Conservation (phyloP, 345 rosid genomes). For the Rhizophora mangle region DNA sequence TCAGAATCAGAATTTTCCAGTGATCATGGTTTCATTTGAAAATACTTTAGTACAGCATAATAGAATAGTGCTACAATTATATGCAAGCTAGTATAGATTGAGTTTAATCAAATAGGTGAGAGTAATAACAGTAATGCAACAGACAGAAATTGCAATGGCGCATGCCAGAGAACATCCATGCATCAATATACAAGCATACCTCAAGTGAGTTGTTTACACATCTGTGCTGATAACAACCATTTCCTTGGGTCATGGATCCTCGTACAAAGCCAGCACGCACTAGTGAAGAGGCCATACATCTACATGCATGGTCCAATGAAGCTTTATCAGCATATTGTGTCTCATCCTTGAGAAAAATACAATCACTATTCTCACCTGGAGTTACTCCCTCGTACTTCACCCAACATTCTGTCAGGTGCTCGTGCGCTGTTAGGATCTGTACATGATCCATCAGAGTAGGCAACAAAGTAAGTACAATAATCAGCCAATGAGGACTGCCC, state of each 20-base stretch:
- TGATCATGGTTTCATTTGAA: too few relatives aligned
- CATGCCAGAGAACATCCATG: neutral
- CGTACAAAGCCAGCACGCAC: constrained; percentile 96
- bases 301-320: constrained; percentile 26
- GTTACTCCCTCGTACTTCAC: constrained; percentile 89
- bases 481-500: constrained; percentile 98
- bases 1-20: neutral
- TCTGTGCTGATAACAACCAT: constrained; percentile 96
- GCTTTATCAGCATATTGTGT: constrained; percentile 19
- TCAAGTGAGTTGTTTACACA: constrained; percentile 76
- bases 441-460: constrained; percentile 98
- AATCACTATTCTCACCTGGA: constrained; percentile 58
- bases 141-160: neutral
- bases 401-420: constrained; percentile 99
- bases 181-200: constrained; percentile 41
- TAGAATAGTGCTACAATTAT: too few relatives aligned
- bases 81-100: too few relatives aligned
- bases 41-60: too few relatives aligned
- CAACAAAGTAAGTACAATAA: constrained; percentile 96
- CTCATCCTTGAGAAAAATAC: constrained; percentile 5
- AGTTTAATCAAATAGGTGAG: neutral
- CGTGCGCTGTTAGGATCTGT: constrained; percentile 91
- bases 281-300: constrained; percentile 96
- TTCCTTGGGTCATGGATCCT: constrained; percentile 88
- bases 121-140: neutral